phyloP scores from a whole-genome alignment of 1,284 basidiomycete species.

The Rhodotorula sp. region DNA sequence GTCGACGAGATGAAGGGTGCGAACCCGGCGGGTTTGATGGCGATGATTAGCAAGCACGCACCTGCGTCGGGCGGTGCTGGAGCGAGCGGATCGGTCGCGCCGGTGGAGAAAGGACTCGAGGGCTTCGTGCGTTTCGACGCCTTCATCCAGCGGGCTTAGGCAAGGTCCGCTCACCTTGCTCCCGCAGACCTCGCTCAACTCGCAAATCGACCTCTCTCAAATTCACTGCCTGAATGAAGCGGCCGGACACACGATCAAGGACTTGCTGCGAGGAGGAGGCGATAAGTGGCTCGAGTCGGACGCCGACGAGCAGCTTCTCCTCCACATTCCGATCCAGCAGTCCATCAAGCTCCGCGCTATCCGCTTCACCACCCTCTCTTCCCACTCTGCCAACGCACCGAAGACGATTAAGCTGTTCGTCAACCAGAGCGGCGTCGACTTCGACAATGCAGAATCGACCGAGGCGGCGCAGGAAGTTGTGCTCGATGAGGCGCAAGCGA shows the following conservation, averaged over 20 bases:
- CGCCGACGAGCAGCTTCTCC: constrained; percentile 43
- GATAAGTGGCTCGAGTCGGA: constrained; percentile 42
- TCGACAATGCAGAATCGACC: constrained; percentile 38
- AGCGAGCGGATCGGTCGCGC: not conserved
- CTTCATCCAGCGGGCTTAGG: too few species aligned
- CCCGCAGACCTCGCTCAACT: constrained; percentile 34
- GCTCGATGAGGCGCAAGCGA: constrained; percentile 39
- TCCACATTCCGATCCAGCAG: constrained; percentile 41
- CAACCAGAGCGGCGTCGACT: constrained; percentile 36
- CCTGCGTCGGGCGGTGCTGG: constrained; percentile 14
- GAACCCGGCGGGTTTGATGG: constrained; percentile 35
- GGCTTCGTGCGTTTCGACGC: constrained; percentile 38
- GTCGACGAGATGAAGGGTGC: constrained; percentile 42
- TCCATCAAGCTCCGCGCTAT: constrained; percentile 40
- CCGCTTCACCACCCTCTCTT: constrained; percentile 37
- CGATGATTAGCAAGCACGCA: constrained; percentile 39
- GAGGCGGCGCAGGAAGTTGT: constrained; percentile 40
- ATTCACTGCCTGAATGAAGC: constrained; percentile 43
- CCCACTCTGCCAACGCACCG: constrained; percentile 29
- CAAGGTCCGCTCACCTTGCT: not conserved
- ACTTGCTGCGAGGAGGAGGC: constrained; percentile 34
- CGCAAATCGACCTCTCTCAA: constrained; percentile 36
- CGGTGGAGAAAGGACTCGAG: constrained; percentile 40
- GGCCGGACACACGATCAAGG: constrained; percentile 33
- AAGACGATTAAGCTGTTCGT: constrained; percentile 41